Evolutionary conservation across 1,284 basidiomycete genomes (phyloP).

Genomic region (Garcileccinum viscosum): DNA sequence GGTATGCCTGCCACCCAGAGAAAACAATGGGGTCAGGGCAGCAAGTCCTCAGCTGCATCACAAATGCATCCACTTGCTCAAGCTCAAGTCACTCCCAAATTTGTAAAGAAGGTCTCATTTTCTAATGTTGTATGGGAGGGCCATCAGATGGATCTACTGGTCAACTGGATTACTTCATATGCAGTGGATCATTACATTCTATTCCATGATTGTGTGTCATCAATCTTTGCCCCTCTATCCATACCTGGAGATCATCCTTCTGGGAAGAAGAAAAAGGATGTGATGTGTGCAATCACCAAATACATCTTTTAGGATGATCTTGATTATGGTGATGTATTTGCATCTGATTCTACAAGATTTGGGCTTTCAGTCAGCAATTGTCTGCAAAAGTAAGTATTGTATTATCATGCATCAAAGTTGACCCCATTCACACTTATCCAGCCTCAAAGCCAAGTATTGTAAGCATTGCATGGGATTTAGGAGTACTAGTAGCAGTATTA

Average conservation of each 20-base stretch:
- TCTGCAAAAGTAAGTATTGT: neutral
- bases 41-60: neutral
- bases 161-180: neutral
- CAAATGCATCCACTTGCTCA: neutral
- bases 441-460: neutral
- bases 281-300: neutral
- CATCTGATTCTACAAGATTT: neutral
- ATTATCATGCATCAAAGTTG: too few species aligned
- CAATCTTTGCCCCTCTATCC: neutral
- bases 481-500: neutral
- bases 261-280: neutral
- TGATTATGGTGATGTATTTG: neutral
- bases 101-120: neutral
- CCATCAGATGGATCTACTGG: neutral
- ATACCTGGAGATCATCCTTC: neutral
- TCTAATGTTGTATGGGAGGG: neutral
- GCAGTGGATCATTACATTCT: neutral
- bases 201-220: neutral
- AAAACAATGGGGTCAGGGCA: neutral
- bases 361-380: neutral
- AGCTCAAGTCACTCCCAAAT: too few species aligned
- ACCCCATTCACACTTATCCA: neutral
- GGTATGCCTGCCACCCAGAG: neutral
- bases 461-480: neutral
- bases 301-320: neutral